Evolutionary conservation across 768 basidiomycete genomes (phyloP).

Genomic region (Artomyces pyxidatus): DNA sequence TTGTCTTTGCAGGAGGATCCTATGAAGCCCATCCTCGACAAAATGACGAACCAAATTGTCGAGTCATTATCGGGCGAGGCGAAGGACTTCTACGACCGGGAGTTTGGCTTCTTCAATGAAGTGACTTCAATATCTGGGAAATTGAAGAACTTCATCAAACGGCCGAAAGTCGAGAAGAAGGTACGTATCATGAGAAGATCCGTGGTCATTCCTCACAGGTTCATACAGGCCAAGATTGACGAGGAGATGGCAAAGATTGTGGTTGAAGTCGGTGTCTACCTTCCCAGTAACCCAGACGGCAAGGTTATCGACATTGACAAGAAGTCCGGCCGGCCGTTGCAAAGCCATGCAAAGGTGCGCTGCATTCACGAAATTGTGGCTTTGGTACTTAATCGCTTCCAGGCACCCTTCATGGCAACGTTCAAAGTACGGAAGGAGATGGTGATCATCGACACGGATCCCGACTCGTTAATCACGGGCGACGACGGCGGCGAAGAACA

Average conservation of each 20-base stretch:
- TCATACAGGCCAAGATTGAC: constrained; percentile 85
- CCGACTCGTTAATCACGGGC: constrained; percentile 64
- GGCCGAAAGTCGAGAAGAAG: constrained; percentile 94
- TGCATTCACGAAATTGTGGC: constrained; percentile 1
- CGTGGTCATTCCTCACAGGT: too few relatives aligned
- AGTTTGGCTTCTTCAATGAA: constrained; percentile 92
- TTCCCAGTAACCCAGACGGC: constrained; percentile 97
- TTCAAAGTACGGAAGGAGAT: constrained; percentile 95
- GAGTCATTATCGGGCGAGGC: constrained; percentile 84
- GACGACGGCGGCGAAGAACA: constrained; percentile 51
- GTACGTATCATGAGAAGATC: too few relatives aligned
- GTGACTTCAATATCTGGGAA: constrained; percentile 98
- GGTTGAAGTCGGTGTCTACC: constrained; percentile 92
- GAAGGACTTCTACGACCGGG: constrained; percentile 82
- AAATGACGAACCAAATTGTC: constrained; percentile 75
- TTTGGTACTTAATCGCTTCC: constrained; percentile 5
- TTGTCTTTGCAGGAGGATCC: constrained; percentile 64
- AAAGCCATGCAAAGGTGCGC: constrained; percentile 91
- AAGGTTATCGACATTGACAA: constrained; percentile 96
- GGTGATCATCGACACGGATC: constrained; percentile 55
- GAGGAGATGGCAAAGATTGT: constrained; percentile 97
- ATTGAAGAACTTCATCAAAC: constrained; percentile 93
- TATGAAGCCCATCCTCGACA: constrained; percentile 93
- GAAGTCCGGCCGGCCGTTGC: constrained; percentile 89
- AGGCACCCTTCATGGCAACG: constrained; percentile 99